Base-by-base conservation (phyloP, 164 flowering plant species). In the Umbilicus rupestris region DNA sequence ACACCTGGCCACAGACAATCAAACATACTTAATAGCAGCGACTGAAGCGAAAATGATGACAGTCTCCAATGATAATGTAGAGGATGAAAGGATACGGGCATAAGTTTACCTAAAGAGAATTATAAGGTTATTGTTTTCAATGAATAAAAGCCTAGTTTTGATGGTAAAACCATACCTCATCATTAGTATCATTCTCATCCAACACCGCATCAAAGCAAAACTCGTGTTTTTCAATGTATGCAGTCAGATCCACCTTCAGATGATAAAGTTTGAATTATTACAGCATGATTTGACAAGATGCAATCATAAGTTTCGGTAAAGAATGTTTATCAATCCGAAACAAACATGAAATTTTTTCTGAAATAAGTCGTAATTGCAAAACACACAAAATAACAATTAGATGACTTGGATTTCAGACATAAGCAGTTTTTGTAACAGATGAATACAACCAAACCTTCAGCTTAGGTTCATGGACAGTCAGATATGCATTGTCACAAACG, bases 171-270 rank as follows among this genome's bases (percentile, higher is more conserved):
- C 59, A 33, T 82, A 91, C 99, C 96, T 91, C 97, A 72, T 94
- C 96, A 83, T 94, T 94, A 5, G 86, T 74, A 19, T 91, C 99
- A 65, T 82, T 68, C 79, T 94, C 92, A 83, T 87, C 81, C 39
- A 94, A 73, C 66, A 94, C 97, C 71, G 99, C 99, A 83, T 94
- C 99, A 73, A 94, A 94, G 78, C 93, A 85, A 70, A 94, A 94
- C 66, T 94, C 99, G 75, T 94, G 97, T 79, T 87, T 91, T 80
- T 94, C 99, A 80, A 89, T 94, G 68, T 94, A 94, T 14, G 95
- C 99, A 69, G 99, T 94, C 78, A 91, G 77, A 71, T 91, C 99
- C 77, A 94, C 99, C 99, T 94, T 70, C 59, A 52, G 9, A 16
- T 0, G 11, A 24, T 26, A 52, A 24, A 6, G 31, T 26, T 24